Conservation (phyloP, 176 grass and related monocot species). For the Eleusine indica region DNA sequence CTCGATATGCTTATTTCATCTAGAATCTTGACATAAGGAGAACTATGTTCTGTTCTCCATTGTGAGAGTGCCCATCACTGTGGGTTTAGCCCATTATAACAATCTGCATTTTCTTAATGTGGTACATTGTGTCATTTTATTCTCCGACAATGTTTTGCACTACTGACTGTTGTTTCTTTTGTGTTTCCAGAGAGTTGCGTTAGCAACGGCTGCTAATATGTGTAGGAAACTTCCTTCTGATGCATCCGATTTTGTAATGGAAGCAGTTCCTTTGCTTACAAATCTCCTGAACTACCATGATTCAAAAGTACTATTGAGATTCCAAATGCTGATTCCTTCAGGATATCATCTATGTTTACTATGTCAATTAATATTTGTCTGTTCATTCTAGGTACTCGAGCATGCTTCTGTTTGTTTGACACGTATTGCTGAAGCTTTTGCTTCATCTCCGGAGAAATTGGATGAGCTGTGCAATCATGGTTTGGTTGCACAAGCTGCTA, state of each 20-base stretch:
- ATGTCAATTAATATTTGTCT: constrained; percentile 14
- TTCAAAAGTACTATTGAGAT: constrained; percentile 62
- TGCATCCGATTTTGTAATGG: constrained; percentile 94
- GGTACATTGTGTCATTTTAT: constrained; percentile 8
- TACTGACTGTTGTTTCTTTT: constrained; percentile 36
- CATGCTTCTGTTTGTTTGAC: constrained; percentile 88
- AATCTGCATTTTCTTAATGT: constrained; percentile 13
- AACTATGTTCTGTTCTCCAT: background rate
- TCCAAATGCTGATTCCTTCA: constrained; percentile 18
- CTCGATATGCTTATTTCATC: background rate
- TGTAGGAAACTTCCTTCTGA: constrained; percentile 94
- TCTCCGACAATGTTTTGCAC: background rate
- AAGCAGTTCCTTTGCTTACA: constrained; percentile 81
- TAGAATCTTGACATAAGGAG: background rate
- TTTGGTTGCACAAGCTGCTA: constrained; percentile 80
- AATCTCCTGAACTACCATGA: constrained; percentile 94
- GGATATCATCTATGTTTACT: constrained; percentile 19
- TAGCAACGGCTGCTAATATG: constrained; percentile 93
- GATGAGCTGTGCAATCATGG: constrained; percentile 86
- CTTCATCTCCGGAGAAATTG: constrained; percentile 71
- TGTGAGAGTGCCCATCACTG: background rate
- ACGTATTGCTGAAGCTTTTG: constrained; percentile 80
- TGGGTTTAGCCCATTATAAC: constrained; percentile 4
- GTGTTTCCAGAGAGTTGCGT: constrained; percentile 73
- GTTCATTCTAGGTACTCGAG: constrained; percentile 69